Evolutionary conservation across 441 rosid genomes (phyloP), one percentile per base, ranked within the genome.

Genomic region (Biscutella laevigata): DNA sequence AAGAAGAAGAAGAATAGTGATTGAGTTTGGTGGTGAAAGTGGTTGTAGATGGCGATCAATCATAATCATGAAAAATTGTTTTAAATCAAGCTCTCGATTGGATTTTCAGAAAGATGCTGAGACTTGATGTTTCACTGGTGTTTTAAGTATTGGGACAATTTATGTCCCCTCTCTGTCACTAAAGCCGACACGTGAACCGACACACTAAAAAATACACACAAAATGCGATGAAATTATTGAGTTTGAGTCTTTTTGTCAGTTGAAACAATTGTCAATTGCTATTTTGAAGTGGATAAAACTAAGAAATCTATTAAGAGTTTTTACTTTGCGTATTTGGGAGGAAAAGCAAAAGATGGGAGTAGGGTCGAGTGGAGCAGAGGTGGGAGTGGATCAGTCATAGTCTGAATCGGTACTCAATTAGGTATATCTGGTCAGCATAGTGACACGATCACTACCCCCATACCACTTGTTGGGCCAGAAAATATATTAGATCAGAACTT

Each of bases 41-140:
- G 67, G 75, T 63, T 59, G 83, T 52, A 66, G 72, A 37, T 68
- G 81, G 71, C 33, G 57, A 74, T 68, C 73, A 72, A 59, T 73
- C 72, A 74, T 77, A 74, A 74, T 63, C 64, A 30, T 22, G n/a
- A n/a, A 15, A 37, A 41, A 5, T 7, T 46, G 11, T 22, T 55
- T 38, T 34, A 36, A 53, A 36, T 30, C 17, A 30, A 1, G n/a
- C n/a, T n/a, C 6, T 30, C n/a, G n/a, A 14, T 22, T 48, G 33
- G 53, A 57, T 47, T 48, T 35, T 37, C 41, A 46, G 53, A 62
- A 36, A 62, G 61, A 29, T 44, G 30, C 22, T 54, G 11, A n/a
- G 51, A 46, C 43, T 55, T 56, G 64, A 64, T 64, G 63, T 64
- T 57, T 49, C 41, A 41, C 53, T 64, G 38, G 53, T n/a, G n/a